phyloP scores from a whole-genome alignment of 106 monocot genomes.

The Chionographis japonica region DNA sequence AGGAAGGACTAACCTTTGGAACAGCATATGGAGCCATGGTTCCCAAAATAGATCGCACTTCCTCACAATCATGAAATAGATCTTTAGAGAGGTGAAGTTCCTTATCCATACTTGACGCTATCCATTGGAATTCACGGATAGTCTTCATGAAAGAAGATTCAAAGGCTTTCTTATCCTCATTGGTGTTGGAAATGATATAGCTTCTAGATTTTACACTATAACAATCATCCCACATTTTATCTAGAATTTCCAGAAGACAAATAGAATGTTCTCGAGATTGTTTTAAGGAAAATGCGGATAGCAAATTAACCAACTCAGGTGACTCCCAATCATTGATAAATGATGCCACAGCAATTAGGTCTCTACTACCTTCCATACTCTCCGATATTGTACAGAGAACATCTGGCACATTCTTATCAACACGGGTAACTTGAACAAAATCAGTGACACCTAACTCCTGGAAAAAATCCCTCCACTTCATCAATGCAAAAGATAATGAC shows the following conservation, averaged over 20 bases:
- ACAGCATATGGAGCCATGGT: conserved; percentile 69
- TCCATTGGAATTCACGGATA: conserved; percentile 55
- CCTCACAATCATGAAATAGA: conserved; percentile 72
- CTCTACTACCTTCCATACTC: not conserved
- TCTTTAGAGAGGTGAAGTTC: conserved; percentile 72
- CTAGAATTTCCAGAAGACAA: conserved; percentile 89
- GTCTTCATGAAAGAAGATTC: conserved; percentile 66
- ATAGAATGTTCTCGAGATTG: conserved; percentile 54
- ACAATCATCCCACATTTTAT: conserved; percentile 87
- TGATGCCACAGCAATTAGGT: conserved; percentile 3
- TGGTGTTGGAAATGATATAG: conserved; percentile 5
- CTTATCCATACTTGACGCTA: conserved; percentile 57
- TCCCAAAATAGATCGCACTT: conserved; percentile 70
- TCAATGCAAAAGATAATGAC: conserved; percentile 21
- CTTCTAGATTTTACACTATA: conserved; percentile 41
- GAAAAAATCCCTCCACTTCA: conserved; percentile 71
- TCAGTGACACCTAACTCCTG: conserved; percentile 83
- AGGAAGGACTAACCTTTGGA: conserved; percentile 60
- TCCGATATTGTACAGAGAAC: conserved; percentile 8
- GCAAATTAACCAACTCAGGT: conserved; percentile 56
- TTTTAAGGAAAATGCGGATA: conserved; percentile 62
- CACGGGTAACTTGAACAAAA: conserved; percentile 69
- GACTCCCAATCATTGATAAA: conserved; percentile 83
- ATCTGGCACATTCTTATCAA: conserved; percentile 35
- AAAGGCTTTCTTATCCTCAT: conserved; percentile 16